Evolutionary conservation across 176 grass and related monocot species (phyloP).

Genomic region (Musa acuminata): DNA sequence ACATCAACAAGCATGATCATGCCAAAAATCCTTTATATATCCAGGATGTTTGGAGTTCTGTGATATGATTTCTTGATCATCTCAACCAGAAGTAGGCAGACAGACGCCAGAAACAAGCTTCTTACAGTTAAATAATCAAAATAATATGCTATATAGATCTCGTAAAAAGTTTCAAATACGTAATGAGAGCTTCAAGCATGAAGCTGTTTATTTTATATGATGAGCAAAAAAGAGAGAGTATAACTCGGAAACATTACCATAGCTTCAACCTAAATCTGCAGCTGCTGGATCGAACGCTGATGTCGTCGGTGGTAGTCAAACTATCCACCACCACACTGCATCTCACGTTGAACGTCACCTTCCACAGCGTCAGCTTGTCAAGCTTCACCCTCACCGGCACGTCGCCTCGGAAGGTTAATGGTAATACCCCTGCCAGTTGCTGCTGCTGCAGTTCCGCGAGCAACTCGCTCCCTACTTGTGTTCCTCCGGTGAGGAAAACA

Average conservation of each 20-base stretch:
- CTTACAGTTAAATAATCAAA: too few relatives aligned
- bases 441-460: slow-evolving; percentile 11
- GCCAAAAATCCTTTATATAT: too few relatives aligned
- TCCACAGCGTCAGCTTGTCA: not conserved
- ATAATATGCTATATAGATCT: too few relatives aligned
- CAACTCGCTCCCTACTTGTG: slow-evolving; percentile 9
- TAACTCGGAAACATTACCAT: not conserved
- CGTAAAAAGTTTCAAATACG: too few relatives aligned
- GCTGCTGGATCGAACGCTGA: slow-evolving; percentile 5
- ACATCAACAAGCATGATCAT: too few relatives aligned
- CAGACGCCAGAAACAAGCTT: too few relatives aligned
- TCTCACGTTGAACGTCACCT: slow-evolving; percentile 4
- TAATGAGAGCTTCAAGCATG: too few relatives aligned
- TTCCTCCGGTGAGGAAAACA: not conserved
- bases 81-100: too few relatives aligned
- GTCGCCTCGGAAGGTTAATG: not conserved
- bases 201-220: too few relatives aligned
- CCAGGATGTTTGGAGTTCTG: too few relatives aligned
- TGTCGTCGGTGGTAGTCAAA: not conserved
- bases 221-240: too few relatives aligned
- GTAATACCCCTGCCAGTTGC: not conserved
- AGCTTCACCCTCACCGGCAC: slow-evolving; percentile 20
- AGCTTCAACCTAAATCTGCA: slow-evolving; percentile 13
- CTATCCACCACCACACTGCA: slow-evolving; percentile 10
- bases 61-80: too few relatives aligned